Base-by-base conservation (phyloP, 148 eudicot species). In the Bassia scoparia region DNA sequence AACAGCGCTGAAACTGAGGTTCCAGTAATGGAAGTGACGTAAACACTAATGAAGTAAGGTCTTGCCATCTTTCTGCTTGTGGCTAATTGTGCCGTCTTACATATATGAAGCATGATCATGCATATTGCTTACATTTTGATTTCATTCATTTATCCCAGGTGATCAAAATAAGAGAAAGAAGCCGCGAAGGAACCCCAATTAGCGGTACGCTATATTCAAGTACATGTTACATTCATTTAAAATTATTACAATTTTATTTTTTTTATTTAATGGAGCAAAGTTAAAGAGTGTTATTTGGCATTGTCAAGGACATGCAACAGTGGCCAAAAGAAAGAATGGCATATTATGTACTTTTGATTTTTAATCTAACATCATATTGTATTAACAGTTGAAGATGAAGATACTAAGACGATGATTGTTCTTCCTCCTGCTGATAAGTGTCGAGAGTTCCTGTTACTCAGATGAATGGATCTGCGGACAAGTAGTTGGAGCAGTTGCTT, bases 21-120 rank as follows among this genome's bases (percentile, higher is more conserved):
- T 91, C 94, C 66, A 92, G 94, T 74, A 87, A 87, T 82, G 90
- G 96, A 84, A 95, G 97, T 84, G 88, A 87, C 81, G 94, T 88
- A 27, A 85, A 83, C 76, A 86, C 92, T 31, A 77, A 87, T 56
- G 84, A 84, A 86, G 98, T 91, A 78, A 78, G 90, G 55, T 46
- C 68, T 71, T 4, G 54, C 37, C 61, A 62, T 21, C 0, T 66
- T 65, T 16, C 52, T 60, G 27, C 43, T 68, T 68, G 27, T 49
- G 41, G 61, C 60, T 55, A 18, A 60, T 37, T 24, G 17, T 52
- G 27, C 68, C 30, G 11, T 59, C 11, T 62, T 61, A 43, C 61
- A 24, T 56, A 61, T 48, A 58, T 56, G 15, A 53, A 33, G 3
- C 21, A 15, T 15, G 53, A 55, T 31, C 55, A 54, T 65, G 38